These are phyloP conservation scores for Xerophyta viscosa DNA, from an alignment of 106 monocot species.

Conservation along the genomic window DNA sequence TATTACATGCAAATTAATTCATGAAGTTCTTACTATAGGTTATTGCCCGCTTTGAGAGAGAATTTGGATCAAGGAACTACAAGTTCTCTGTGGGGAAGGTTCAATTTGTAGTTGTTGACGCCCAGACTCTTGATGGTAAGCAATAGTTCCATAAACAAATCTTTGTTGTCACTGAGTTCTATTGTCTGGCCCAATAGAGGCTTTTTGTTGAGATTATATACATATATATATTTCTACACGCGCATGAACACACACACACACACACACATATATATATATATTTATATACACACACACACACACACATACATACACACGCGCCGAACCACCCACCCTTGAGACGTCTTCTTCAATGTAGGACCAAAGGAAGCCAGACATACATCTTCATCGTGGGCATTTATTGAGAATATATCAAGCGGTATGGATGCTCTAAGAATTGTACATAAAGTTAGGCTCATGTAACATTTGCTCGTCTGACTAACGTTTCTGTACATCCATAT, in stretches of 20 bases:
- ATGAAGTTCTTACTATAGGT: conserved; percentile 32
- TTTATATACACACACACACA: too few species aligned
- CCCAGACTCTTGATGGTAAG: conserved; percentile 92
- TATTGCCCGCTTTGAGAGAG: conserved; percentile 67
- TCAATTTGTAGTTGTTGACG: conserved; percentile 82
- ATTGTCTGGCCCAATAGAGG: too few species aligned
- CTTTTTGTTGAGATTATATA: too few species aligned
- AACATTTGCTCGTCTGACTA: not conserved
- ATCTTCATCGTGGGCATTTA: conserved; percentile 74
- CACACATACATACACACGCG: too few species aligned
- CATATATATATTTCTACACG: too few species aligned
- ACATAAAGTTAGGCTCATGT: too few species aligned
- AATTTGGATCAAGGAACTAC: conserved; percentile 86
- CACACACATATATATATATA: too few species aligned
- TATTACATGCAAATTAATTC: too few species aligned
- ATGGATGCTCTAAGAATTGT: conserved; percentile 2
- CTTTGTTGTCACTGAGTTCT: too few species aligned
- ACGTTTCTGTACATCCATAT: conserved; percentile 15
- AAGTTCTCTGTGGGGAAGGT: conserved; percentile 57
- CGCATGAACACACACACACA: too few species aligned
- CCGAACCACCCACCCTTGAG: too few species aligned
- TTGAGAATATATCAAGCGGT: conserved; percentile 65
- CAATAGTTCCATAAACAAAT: not conserved
- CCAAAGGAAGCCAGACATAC: conserved; percentile 41
- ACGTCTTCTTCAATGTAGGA: conserved; percentile 46